Evolutionary conservation across 805 yeast species (phyloP).

Genomic region (Debaryomyces castellii): DNA sequence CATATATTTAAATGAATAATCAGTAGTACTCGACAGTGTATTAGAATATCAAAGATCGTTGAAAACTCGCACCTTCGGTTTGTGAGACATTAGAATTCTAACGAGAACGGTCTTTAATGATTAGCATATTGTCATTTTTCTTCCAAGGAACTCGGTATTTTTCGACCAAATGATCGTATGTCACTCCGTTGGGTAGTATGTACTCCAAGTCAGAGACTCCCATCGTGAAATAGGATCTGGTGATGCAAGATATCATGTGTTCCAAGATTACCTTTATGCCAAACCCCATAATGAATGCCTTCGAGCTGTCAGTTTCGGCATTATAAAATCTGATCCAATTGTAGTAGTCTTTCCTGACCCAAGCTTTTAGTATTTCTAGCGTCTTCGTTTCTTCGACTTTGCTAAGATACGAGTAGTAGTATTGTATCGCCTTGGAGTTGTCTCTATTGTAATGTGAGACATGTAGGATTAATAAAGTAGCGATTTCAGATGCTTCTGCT

Average conservation of each 20-base stretch:
- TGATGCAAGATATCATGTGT: constrained; percentile 29
- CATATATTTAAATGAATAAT: neutral
- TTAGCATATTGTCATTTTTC: constrained; percentile 20
- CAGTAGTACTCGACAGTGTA: neutral
- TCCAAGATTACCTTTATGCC: constrained; percentile 34
- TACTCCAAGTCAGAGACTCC: constrained; percentile 21
- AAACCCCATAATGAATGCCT: constrained; percentile 39
- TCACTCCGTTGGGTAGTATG: constrained; percentile 26
- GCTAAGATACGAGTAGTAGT: constrained; percentile 27
- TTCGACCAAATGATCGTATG: constrained; percentile 15
- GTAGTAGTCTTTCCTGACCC: constrained; percentile 29
- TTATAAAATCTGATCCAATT: constrained; percentile 31
- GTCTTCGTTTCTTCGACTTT: constrained; percentile 10
- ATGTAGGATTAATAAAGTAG: constrained; percentile 46
- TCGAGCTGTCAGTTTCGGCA: constrained; percentile 29
- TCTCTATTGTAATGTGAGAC: constrained; percentile 39
- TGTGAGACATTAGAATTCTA: neutral
- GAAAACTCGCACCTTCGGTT: neutral
- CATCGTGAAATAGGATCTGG: constrained; percentile 39
- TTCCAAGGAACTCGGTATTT: constrained; percentile 31
- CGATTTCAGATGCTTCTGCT: constrained; percentile 40
- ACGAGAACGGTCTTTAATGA: constrained; percentile 20
- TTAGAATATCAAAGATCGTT: neutral
- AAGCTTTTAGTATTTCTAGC: constrained; percentile 20
- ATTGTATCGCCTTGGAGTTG: constrained; percentile 26